A percentile compares a stretch with the other conserved stretches of the same genome.
These are phyloP conservation scores for Ceratonia siliqua DNA, from an alignment of 306 rosid species.

Conservation along the genomic window DNA sequence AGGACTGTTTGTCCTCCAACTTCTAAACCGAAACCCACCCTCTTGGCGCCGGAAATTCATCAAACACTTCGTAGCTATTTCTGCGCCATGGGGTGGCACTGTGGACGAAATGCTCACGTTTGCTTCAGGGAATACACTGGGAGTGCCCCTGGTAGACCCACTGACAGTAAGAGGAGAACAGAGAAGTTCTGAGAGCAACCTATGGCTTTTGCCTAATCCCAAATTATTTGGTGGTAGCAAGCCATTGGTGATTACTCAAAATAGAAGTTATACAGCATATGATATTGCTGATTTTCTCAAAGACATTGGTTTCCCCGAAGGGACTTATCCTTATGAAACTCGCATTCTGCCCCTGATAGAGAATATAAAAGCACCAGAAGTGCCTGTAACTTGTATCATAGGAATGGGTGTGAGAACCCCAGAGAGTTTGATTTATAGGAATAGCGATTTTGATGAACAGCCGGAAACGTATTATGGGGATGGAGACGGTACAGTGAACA, in stretches of 20 bases:
- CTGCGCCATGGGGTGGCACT: conserved; percentile 91
- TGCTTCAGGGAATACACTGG: conserved; percentile 78
- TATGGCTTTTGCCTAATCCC: conserved; percentile 89
- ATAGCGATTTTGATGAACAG: conserved; percentile 58
- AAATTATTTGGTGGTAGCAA: conserved; percentile 43
- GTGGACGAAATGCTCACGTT: conserved; percentile 73
- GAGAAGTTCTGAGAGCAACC: conserved; percentile 82
- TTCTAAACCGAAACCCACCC: conserved; percentile 60
- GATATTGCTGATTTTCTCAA: conserved; percentile 62
- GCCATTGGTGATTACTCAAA: conserved; percentile 54
- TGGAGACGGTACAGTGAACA: conserved; percentile 92
- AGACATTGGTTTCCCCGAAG: conserved; percentile 68
- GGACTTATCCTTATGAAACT: conserved; percentile 60
- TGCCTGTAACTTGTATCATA: conserved; percentile 67
- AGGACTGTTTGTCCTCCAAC: conserved; percentile 66
- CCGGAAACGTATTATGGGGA: conserved; percentile 70
- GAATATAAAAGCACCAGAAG: conserved; percentile 54
- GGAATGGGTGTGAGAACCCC: conserved; percentile 68
- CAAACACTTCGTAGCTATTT: conserved; percentile 73
- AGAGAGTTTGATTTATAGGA: conserved; percentile 59
- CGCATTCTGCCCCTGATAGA: conserved; percentile 57
- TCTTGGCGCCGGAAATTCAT: conserved; percentile 69
- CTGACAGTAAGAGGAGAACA: conserved; percentile 71
- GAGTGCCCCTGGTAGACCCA: conserved; percentile 83
- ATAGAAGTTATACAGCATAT: conserved; percentile 49